phyloP scores from a whole-genome alignment of 1,139 yeast genomes.

The Kodamaea fungicola region DNA sequence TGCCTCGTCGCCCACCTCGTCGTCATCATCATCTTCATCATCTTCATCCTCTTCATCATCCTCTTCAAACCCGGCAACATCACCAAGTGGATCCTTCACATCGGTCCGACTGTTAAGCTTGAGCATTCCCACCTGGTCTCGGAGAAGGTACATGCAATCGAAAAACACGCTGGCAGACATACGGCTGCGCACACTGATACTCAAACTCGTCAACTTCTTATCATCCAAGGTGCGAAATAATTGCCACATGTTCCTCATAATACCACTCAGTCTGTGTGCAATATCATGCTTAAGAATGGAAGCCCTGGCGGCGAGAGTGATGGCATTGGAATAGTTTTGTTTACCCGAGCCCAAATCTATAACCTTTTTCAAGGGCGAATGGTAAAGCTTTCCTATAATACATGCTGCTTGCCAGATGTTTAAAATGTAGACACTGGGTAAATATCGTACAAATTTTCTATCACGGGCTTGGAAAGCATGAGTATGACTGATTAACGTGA shows the following conservation, averaged over 20 bases:
- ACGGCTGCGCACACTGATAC: conserved; percentile 68
- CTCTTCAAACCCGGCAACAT: conserved; percentile 12
- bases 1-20: conserved; percentile 15
- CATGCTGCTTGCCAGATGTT: conserved; percentile 92
- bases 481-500: conserved; percentile 66
- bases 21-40: conserved; percentile 15
- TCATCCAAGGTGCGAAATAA: conserved; percentile 60
- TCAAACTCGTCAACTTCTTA: conserved; percentile 30
- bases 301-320: conserved; percentile 68
- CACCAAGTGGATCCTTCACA: conserved; percentile 10
- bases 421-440: conserved; percentile 80
- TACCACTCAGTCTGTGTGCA: conserved; percentile 89
- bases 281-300: conserved; percentile 88
- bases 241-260: conserved; percentile 93
- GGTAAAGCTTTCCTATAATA: conserved; percentile 72
- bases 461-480: conserved; percentile 57
- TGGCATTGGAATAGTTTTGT: conserved; percentile 66
- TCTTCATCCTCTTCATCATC: conserved; percentile 20
- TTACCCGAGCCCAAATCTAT: conserved; percentile 74
- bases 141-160: conserved; percentile 77
- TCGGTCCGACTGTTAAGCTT: conserved; percentile 43
- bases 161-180: conserved; percentile 92
- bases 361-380: conserved; percentile 64
- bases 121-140: conserved; percentile 86
- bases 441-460: conserved; percentile 62